phyloP scores from a whole-genome alignment of 1,284 basidiomycete species.

The Sporisorium graminicola region DNA sequence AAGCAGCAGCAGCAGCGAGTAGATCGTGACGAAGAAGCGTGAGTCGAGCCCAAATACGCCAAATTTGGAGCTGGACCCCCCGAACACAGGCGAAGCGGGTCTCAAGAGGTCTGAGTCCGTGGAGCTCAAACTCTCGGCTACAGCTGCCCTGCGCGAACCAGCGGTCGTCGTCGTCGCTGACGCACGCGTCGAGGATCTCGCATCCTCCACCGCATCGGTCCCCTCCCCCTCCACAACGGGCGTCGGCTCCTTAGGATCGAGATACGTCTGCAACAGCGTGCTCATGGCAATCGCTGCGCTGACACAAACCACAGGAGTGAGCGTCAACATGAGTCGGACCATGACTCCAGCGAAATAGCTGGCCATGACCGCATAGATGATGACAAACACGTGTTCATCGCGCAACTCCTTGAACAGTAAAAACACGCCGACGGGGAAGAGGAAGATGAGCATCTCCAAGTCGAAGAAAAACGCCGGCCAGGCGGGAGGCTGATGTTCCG shows the following conservation, averaged over 20 bases:
- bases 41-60: constrained; percentile 90
- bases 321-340: constrained; percentile 93
- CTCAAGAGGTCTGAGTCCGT: constrained; percentile 24
- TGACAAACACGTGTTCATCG: constrained; percentile 98
- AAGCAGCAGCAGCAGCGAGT: constrained; percentile 82
- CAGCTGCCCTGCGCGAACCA: constrained; percentile 63
- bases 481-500: constrained; percentile 99
- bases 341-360: constrained; percentile 99
- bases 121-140: not conserved
- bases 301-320: constrained; percentile 92
- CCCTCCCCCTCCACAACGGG: constrained; percentile 66
- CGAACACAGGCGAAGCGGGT: constrained; percentile 32
- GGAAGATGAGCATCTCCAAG: constrained; percentile 94
- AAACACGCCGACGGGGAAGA: constrained; percentile 96
- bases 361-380: constrained; percentile 95
- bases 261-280: constrained; percentile 87
- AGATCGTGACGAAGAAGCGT: constrained; percentile 81
- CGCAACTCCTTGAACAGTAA: constrained; percentile 92
- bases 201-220: constrained; percentile 53
- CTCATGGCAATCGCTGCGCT: constrained; percentile 91
- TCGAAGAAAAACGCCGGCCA: constrained; percentile 99
- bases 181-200: constrained; percentile 70
- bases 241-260: constrained; percentile 77
- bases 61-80: constrained; percentile 59
- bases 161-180: no score